Percentiles rank a stretch among this genome's conserved stretches.
Evolutionary conservation across 1,139 yeast genomes (phyloP).

Genomic region (Wickerhamomyces sp.): DNA sequence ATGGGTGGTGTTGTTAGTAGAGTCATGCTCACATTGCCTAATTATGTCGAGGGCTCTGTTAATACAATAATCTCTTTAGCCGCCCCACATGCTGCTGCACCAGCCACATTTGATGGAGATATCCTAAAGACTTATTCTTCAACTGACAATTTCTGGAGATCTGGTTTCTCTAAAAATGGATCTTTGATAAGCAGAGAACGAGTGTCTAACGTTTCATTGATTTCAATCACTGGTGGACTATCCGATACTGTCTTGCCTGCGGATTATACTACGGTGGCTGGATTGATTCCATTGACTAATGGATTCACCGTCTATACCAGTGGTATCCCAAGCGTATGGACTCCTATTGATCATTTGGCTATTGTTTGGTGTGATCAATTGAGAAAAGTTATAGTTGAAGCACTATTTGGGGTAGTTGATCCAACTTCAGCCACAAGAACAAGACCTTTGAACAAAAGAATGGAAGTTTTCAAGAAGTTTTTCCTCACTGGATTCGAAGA

Average conservation of each 20-base stretch:
- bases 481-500: conserved; percentile 60
- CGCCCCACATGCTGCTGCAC: conserved; percentile 91
- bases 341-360: conserved; percentile 92
- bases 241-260: conserved; percentile 84
- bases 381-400: conserved; percentile 55
- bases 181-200: conserved; percentile 35
- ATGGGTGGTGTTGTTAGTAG: conserved; percentile 97
- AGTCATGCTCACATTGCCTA: conserved; percentile 72
- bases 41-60: conserved; percentile 64
- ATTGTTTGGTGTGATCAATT: conserved; percentile 96
- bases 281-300: conserved; percentile 62
- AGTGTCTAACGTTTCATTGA: conserved; percentile 45
- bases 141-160: conserved; percentile 78
- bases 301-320: conserved; percentile 85
- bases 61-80: conserved; percentile 85
- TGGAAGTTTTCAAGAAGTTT: conserved; percentile 46
- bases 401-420: conserved; percentile 59
- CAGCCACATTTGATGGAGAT: conserved; percentile 94
- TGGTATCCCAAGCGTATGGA: conserved; percentile 90
- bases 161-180: conserved; percentile 39
- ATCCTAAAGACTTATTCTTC: conserved; percentile 67
- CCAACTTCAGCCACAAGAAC: conserved; percentile 40
- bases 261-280: conserved; percentile 79
- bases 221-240: conserved; percentile 91
- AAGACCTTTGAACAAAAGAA: conserved; percentile 45